phyloP scores from a whole-genome alignment of 139 green algal species.

The Pseudopediastrum boryanum region DNA sequence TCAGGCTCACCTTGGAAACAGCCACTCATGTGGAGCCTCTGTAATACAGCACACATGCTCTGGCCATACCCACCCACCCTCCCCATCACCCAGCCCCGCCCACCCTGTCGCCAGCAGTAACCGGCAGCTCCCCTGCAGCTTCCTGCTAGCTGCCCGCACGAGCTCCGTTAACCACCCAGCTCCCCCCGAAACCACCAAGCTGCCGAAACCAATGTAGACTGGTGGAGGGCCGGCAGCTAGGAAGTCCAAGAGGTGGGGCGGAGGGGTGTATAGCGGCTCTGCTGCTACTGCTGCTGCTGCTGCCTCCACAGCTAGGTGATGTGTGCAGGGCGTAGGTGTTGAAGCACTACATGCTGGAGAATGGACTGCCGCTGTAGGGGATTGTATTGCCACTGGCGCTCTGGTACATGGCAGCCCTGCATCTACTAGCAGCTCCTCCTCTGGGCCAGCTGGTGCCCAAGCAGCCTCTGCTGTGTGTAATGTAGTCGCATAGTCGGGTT shows the following conservation, averaged over 20 bases:
- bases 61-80: neutral
- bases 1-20: slow-evolving; percentile 26
- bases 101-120: slow-evolving; percentile 3
- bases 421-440: neutral
- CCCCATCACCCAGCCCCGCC: neutral
- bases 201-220: slow-evolving; percentile 32
- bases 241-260: neutral
- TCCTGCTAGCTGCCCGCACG: neutral
- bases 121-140: neutral
- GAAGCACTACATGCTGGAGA: too few relatives aligned
- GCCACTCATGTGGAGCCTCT: slow-evolving; percentile 31
- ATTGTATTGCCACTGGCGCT: too few relatives aligned
- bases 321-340: too few relatives aligned
- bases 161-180: slow-evolving; percentile 1
- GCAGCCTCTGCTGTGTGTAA: too few relatives aligned
- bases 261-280: neutral
- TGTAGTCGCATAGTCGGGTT: too few relatives aligned
- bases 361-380: too few relatives aligned
- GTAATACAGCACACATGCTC: neutral
- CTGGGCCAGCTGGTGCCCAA: neutral
- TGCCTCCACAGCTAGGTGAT: neutral
- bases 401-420: neutral
- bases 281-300: neutral
- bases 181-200: slow-evolving; percentile 6
- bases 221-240: slow-evolving; percentile 1